Percentiles rank a stretch among this genome's conserved stretches.
Evolutionary conservation across 768 basidiomycete species (phyloP).

Genomic region (Macrocybe gigantea): DNA sequence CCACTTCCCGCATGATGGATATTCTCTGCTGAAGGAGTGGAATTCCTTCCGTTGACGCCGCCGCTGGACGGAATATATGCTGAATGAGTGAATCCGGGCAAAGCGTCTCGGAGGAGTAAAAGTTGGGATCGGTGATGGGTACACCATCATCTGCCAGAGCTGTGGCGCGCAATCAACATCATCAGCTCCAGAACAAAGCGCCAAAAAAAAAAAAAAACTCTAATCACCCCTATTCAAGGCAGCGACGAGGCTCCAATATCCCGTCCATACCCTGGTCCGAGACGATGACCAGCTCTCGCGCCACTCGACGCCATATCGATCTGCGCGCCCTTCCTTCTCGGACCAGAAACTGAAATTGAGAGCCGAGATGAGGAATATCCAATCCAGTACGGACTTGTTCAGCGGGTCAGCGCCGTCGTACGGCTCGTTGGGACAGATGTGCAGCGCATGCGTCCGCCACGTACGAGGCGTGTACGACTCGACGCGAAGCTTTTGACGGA

Average conservation of each 20-base stretch:
- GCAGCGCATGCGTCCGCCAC: conserved; percentile 75
- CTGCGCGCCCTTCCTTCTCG: conserved; percentile 47
- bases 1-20: conserved; percentile 72
- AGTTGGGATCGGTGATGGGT: conserved; percentile 72
- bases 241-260: conserved; percentile 86
- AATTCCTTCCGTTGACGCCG: conserved; percentile 53
- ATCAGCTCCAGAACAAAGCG: conserved; percentile 2
- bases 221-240: conserved; percentile 71
- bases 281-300: conserved; percentile 56
- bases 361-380: conserved; percentile 85
- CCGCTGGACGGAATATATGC: conserved; percentile 59
- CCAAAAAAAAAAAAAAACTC: conserved; percentile 1
- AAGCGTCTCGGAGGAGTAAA: conserved; percentile 63
- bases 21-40: conserved; percentile 72
- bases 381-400: conserved; percentile 61
- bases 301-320: conserved; percentile 79
- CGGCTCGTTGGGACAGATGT: conserved; percentile 66
- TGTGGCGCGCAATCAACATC: conserved; percentile 19
- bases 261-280: conserved; percentile 55
- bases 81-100: conserved; percentile 71
- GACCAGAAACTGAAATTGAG: conserved; percentile 93
- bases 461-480: conserved; percentile 75
- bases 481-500: conserved; percentile 46
- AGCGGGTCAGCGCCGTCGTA: conserved; percentile 46
- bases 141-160: conserved; percentile 69